These are phyloP conservation scores for Ascocoryne sarcoides DNA, from an alignment of 2,329 filamentous ascomycete genomes.

Conservation along the genomic window DNA sequence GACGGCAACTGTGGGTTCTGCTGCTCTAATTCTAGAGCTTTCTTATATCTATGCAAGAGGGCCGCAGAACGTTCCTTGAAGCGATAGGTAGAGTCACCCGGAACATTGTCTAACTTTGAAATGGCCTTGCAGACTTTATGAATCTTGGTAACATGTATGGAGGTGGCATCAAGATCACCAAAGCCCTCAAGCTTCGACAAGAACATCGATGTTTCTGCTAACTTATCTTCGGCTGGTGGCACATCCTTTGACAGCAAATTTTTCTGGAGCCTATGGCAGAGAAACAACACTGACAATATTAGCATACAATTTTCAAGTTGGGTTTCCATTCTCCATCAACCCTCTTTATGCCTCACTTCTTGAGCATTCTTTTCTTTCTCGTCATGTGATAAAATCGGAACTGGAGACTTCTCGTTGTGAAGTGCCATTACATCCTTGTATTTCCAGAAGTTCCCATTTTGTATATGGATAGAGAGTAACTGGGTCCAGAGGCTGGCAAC, in stretches of 20 bases:
- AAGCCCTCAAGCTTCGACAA: conserved; percentile 1
- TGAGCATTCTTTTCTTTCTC: too few species aligned
- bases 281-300: background rate
- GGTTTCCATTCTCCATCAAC: background rate
- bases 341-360: conserved; percentile 1
- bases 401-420: conserved; percentile 1
- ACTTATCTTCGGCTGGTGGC: background rate
- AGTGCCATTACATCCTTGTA: conserved; percentile 1
- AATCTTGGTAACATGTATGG: conserved; percentile 1
- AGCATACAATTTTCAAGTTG: background rate
- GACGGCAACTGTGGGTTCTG: background rate
- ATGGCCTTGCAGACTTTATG: conserved; percentile 5
- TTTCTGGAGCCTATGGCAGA: conserved; percentile 6
- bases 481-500: conserved; percentile 9
- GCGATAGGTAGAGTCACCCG: background rate
- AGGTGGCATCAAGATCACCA: conserved; percentile 1
- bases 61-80: background rate
- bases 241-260: background rate
- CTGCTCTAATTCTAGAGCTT: background rate
- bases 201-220: background rate
- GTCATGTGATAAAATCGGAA: too few species aligned
- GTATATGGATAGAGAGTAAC: conserved; percentile 8
- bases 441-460: conserved; percentile 10
- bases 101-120: conserved; percentile 1
- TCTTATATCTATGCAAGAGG: conserved; percentile 1